phyloP scores from a whole-genome alignment of 2,329 filamentous ascomycete species.

The Hypoxylon sp. region DNA sequence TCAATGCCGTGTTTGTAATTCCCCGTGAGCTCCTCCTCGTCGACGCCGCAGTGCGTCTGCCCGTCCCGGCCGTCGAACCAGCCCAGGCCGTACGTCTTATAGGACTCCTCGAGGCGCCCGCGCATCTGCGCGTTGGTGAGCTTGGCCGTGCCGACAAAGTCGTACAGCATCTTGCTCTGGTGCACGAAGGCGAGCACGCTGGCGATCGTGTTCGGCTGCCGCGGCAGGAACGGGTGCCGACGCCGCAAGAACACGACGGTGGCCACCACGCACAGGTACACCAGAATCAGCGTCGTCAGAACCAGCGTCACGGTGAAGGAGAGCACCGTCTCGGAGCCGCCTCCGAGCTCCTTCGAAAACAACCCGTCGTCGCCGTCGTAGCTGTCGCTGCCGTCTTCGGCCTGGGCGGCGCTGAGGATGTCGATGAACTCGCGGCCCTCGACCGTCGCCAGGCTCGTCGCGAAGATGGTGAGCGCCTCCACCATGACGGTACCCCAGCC shows the following conservation, averaged over 20 bases:
- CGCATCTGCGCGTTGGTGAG: slow-evolving; percentile 72
- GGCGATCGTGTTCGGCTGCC: slow-evolving; percentile 83
- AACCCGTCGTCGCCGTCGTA: slow-evolving; percentile 31
- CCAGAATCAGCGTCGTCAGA: slow-evolving; percentile 72
- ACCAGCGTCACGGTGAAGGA: slow-evolving; percentile 76
- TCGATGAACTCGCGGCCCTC: slow-evolving; percentile 70
- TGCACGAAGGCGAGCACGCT: slow-evolving; percentile 82
- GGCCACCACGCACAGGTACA: slow-evolving; percentile 72
- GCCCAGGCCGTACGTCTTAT: slow-evolving; percentile 78
- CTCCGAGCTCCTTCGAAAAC: slow-evolving; percentile 54
- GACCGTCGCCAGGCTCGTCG: slow-evolving; percentile 73
- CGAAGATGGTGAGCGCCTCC: slow-evolving; percentile 78
- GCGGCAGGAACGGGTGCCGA: slow-evolving; percentile 77
- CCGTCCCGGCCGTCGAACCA: slow-evolving; percentile 82
- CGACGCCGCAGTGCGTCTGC: slow-evolving; percentile 79
- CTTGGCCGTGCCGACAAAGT: slow-evolving; percentile 78
- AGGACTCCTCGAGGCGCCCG: slow-evolving; percentile 65
- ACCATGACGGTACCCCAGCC: slow-evolving; percentile 78
- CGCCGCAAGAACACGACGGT: slow-evolving; percentile 70
- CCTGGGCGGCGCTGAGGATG: slow-evolving; percentile 35
- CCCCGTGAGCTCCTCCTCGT: slow-evolving; percentile 77
- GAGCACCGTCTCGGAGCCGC: slow-evolving; percentile 69
- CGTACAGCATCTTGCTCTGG: slow-evolving; percentile 82
- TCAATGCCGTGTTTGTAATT: slow-evolving; percentile 73
- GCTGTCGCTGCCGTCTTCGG: slow-evolving; percentile 18